A percentile compares a stretch with the other conserved stretches of the same genome.
Conservation (phyloP, 495 filamentous ascomycete species). For the Neurospora sp. region DNA sequence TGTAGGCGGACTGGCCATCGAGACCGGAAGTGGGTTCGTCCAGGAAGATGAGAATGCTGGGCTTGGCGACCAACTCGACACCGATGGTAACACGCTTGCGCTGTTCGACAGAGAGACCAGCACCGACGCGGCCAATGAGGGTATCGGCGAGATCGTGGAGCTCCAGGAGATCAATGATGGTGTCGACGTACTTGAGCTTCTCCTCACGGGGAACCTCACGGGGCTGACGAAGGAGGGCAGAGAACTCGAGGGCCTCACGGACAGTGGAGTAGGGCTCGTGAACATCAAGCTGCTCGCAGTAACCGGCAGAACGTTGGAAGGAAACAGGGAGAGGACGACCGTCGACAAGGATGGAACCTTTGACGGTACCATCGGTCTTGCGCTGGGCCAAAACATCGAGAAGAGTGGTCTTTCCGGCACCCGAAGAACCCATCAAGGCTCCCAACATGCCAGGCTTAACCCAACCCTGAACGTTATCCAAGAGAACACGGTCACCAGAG, state of each 20-base stretch:
- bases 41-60: slow-evolving; percentile 63
- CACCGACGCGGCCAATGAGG: slow-evolving; percentile 66
- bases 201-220: slow-evolving; percentile 50
- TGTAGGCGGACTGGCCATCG: slow-evolving; percentile 76
- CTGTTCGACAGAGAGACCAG: slow-evolving; percentile 39
- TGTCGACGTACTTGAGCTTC: slow-evolving; percentile 75
- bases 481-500: slow-evolving; percentile 43
- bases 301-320: slow-evolving; percentile 80
- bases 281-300: slow-evolving; percentile 78
- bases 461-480: slow-evolving; percentile 63
- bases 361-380: slow-evolving; percentile 59
- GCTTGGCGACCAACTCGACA: slow-evolving; percentile 87
- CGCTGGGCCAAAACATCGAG: slow-evolving; percentile 62
- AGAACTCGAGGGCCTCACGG: slow-evolving; percentile 68
- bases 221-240: slow-evolving; percentile 68
- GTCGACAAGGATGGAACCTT: slow-evolving; percentile 67
- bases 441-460: slow-evolving; percentile 72
- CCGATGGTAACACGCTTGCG: slow-evolving; percentile 70
- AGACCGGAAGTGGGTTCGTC: slow-evolving; percentile 77
- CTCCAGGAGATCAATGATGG: slow-evolving; percentile 73
- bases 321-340: slow-evolving; percentile 55
- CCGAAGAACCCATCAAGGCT: slow-evolving; percentile 73
- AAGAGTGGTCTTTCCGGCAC: slow-evolving; percentile 65
- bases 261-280: slow-evolving; percentile 74
- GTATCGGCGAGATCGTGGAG: slow-evolving; percentile 75